Percentiles rank a stretch among this genome's conserved stretches.
Conservation (phyloP, 371 early-diverging fungal genomes). For the Conidiobolus coronatus region DNA sequence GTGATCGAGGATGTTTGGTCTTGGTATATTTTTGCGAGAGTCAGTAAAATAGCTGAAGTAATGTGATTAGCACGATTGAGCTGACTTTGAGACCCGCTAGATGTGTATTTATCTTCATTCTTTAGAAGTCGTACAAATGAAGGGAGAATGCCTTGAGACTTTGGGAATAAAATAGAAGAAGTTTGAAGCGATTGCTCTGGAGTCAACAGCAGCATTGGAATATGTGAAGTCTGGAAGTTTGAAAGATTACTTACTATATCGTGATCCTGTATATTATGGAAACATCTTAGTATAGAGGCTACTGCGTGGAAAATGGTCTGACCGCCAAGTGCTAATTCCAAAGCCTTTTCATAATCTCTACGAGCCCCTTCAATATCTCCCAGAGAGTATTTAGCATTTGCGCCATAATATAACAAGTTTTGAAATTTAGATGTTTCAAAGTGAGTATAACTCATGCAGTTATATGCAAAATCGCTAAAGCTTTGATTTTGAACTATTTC, state of each 20-base stretch:
- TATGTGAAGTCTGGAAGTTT: background rate
- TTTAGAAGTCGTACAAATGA: conserved; percentile 15
- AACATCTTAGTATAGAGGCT: conserved; percentile 10
- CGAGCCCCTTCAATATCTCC: conserved; percentile 48
- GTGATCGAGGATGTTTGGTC: conserved; percentile 30
- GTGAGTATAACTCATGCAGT: conserved; percentile 4
- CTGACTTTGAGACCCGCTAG: conserved; percentile 5
- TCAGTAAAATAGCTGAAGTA: conserved; percentile 51
- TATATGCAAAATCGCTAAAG: conserved; percentile 4
- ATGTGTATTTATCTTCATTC: conserved; percentile 9
- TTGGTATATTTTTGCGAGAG: conserved; percentile 69
- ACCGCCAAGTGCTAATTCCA: conserved; percentile 56
- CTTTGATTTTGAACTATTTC: conserved; percentile 19
- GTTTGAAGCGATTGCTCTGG: conserved; percentile 40
- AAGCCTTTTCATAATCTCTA: conserved; percentile 44
- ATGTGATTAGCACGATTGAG: conserved; percentile 44
- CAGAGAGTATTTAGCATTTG: conserved; percentile 51
- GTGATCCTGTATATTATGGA: conserved; percentile 6
- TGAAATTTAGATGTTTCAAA: conserved; percentile 42
- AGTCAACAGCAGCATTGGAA: conserved; percentile 22
- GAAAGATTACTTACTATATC: conserved; percentile 6
- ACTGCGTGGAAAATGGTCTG: conserved; percentile 24
- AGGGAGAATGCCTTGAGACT: conserved; percentile 35
- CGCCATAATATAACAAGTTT: conserved; percentile 64
- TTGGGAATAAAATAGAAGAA: conserved; percentile 27